Conservation (phyloP, 176 grass and related monocot species). For the Panicum miliaceum region DNA sequence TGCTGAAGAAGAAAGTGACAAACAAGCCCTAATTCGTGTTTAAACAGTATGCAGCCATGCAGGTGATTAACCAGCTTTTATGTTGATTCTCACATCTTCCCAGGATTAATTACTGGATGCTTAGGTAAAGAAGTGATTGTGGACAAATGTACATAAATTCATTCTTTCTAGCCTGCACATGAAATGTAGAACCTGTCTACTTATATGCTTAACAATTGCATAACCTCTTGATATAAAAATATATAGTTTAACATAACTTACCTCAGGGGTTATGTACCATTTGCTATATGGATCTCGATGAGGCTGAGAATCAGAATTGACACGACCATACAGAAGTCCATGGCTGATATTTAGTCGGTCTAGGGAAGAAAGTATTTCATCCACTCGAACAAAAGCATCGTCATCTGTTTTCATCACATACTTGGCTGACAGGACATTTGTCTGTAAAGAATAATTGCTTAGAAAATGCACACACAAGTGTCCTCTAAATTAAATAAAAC, state of each 20-base stretch:
- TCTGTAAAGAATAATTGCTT: slow-evolving; percentile 54
- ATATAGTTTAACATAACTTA: slow-evolving; percentile 46
- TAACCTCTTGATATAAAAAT: background rate
- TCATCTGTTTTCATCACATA: slow-evolving; percentile 99
- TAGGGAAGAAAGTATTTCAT: slow-evolving; percentile 83
- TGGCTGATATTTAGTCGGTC: slow-evolving; percentile 63
- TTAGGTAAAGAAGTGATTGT: background rate
- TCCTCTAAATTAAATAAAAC: background rate
- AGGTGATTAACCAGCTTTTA: slow-evolving; percentile 9
- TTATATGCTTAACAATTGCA: background rate
- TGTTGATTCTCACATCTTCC: background rate
- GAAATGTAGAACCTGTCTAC: background rate
- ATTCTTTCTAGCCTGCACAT: background rate
- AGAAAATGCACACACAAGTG: slow-evolving; percentile 27
- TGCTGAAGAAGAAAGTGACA: slow-evolving; percentile 9
- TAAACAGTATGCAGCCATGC: background rate
- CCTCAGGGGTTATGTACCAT: slow-evolving; percentile 93
- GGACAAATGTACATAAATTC: background rate
- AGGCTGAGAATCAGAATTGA: slow-evolving; percentile 92
- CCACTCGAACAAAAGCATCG: slow-evolving; percentile 98
- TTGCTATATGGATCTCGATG: slow-evolving; percentile 96
- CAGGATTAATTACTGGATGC: background rate
- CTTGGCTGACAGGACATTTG: slow-evolving; percentile 78
- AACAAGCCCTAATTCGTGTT: background rate
- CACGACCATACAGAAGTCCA: slow-evolving; percentile 80